Evolutionary conservation across 2,329 filamentous ascomycete species (phyloP).

Genomic region (Claviceps capensis): DNA sequence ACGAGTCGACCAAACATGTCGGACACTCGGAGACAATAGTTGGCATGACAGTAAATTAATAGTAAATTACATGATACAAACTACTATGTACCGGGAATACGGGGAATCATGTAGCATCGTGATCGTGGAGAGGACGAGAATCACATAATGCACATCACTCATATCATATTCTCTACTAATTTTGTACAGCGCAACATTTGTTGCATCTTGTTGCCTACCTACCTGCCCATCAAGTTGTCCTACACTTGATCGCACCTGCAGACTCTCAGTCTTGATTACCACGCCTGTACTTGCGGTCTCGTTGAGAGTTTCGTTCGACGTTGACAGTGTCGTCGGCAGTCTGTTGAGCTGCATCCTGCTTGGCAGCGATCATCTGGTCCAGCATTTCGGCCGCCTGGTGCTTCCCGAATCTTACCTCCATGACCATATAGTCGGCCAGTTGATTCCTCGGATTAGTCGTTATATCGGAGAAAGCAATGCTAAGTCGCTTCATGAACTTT

Average conservation of each 20-base stretch:
- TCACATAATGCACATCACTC: not conserved
- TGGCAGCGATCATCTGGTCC: constrained; percentile 8
- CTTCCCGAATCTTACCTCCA: constrained; percentile 17
- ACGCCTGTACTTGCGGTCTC: not conserved
- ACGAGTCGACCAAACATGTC: not conserved
- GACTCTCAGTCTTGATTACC: not conserved
- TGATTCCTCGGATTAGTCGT: constrained; percentile 16
- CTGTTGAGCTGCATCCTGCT: not conserved
- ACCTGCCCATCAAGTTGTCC: not conserved
- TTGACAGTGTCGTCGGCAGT: no score
- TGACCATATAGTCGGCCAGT: constrained; percentile 14
- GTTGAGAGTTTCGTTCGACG: no score
- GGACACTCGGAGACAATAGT: not conserved
- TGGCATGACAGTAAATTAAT: not conserved
- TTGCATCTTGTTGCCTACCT: not conserved
- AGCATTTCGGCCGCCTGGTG: constrained; percentile 11
- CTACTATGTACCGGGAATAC: no score
- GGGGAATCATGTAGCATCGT: no score
- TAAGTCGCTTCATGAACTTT: constrained; percentile 10
- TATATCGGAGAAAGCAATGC: constrained; percentile 8
- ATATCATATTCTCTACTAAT: not conserved
- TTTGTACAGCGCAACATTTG: no score
- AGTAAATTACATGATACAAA: no score
- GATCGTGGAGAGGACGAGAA: not conserved
- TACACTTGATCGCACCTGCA: not conserved